phyloP scores from a whole-genome alignment of 129 eudicot species.

The Tagetes patula region DNA sequence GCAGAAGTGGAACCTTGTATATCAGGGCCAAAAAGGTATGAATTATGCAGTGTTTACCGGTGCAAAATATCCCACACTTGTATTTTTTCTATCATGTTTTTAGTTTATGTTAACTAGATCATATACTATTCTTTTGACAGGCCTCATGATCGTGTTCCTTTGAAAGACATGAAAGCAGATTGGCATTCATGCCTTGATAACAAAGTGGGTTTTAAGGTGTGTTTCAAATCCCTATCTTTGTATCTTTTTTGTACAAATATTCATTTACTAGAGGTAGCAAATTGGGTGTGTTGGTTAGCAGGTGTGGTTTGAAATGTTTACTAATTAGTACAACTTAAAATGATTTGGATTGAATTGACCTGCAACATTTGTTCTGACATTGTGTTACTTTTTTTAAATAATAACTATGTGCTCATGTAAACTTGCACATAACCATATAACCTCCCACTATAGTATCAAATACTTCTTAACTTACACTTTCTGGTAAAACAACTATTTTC shows the following conservation, averaged over 20 bases:
- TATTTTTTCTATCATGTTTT: not conserved
- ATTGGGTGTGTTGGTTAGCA: not conserved
- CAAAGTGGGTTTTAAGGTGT: slow-evolving; percentile 92
- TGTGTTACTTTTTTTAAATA: not conserved
- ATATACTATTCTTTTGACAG: slow-evolving; percentile 33
- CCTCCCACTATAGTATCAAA: not conserved
- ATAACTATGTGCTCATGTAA: not conserved
- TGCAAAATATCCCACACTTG: not conserved
- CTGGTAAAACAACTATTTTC: slow-evolving; percentile 21
- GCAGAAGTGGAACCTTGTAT: slow-evolving; percentile 87
- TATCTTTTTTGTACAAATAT: not conserved
- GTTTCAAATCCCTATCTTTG: slow-evolving; percentile 9
- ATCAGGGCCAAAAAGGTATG: slow-evolving; percentile 94
- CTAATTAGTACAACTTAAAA: not conserved
- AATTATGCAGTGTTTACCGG: slow-evolving; percentile 12
- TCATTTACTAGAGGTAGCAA: not conserved
- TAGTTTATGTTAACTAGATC: not conserved
- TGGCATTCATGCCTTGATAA: slow-evolving; percentile 96
- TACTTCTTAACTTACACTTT: not conserved
- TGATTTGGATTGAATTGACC: not conserved
- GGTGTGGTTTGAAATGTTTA: too few relatives aligned
- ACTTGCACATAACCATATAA: not conserved
- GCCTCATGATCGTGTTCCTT: slow-evolving; percentile 88
- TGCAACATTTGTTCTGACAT: not conserved
- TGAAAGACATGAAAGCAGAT: slow-evolving; percentile 91